phyloP scores from a whole-genome alignment of 1,139 yeast species.

The Arxiozyma heterogenica region DNA sequence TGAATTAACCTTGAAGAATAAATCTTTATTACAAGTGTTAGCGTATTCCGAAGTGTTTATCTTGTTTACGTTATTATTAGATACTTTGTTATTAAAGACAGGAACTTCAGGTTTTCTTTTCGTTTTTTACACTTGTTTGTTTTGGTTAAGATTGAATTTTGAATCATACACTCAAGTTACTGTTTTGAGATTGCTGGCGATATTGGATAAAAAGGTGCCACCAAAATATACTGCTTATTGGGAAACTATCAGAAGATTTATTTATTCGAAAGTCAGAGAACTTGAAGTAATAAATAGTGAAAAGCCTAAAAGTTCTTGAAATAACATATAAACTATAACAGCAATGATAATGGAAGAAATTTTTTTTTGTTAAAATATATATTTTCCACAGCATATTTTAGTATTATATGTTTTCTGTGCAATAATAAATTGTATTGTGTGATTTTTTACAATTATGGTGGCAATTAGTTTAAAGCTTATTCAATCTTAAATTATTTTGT shows the following conservation, averaged over 20 bases:
- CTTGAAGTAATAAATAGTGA: constrained; percentile 9
- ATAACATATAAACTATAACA: too few relatives aligned
- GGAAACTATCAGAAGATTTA: constrained; percentile 27
- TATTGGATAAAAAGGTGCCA: constrained; percentile 29
- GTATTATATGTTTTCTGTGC: neutral
- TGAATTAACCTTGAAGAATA: constrained; percentile 13
- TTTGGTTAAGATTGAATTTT: constrained; percentile 55
- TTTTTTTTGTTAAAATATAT: too few relatives aligned
- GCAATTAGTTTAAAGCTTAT: neutral
- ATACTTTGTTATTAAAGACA: constrained; percentile 52
- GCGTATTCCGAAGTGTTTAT: constrained; percentile 55
- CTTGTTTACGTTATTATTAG: constrained; percentile 43
- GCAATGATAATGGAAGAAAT: too few relatives aligned
- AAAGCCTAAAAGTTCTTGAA: constrained; percentile 6
- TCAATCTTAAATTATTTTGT: too few relatives aligned
- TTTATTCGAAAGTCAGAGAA: constrained; percentile 20
- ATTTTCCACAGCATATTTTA: too few relatives aligned
- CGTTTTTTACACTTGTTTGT: constrained; percentile 46
- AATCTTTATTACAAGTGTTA: constrained; percentile 39
- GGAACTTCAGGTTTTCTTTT: constrained; percentile 63
- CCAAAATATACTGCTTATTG: constrained; percentile 29
- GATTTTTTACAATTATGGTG: too few relatives aligned
- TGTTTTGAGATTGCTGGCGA: constrained; percentile 22
- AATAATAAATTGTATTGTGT: neutral
- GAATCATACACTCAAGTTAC: constrained; percentile 33